Evolutionary conservation across 768 basidiomycete genomes (phyloP), one percentile per base, ranked within the genome.

Genomic region (Exsudoporus frostii): DNA sequence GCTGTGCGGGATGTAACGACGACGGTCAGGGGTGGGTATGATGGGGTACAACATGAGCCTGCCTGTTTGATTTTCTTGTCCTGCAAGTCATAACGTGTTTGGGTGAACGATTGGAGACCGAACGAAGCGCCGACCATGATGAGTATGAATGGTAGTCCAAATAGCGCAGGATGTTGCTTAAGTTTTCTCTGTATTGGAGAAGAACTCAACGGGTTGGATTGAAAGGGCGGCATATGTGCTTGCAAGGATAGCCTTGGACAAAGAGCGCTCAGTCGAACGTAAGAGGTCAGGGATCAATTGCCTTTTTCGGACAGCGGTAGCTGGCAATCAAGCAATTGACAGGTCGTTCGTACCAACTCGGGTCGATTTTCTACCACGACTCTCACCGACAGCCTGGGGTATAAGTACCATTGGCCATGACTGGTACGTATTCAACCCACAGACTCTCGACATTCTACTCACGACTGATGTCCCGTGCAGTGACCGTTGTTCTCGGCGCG

Each of bases 81-180:
- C 29, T 95, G 88, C 56, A 90, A 68, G 67, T 98, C 95, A 66
- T 98, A 98, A 25, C 91, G 79, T 27, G 90, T 95, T 69, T 93
- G 90, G 0, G 94, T 94, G 65, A 99, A 84, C 1, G 79, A 74
- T 17, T 85, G 80, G 45, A 99, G 73, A 7, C 85, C 92, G 65
- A 88, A 98, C 17, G 90, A 93, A 1, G 92, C 88, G 13, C 78
- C 83, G 51, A 98, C 91, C 70, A 97, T 88, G 58, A 93, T 75
- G 60, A 88, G 65, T 8, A 98, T 55, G 71, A 98, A 97, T 0
- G 96, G 92, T 0, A 93, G 69, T 11, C 95, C 96, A 58, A 98
- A 97, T 19, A 88, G 65, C 5, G 75, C 76, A 1, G 90, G 90
- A 63, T 90, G 71, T 56, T 76, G 82, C 50, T 79, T 76, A 19